phyloP scores from a whole-genome alignment of 768 basidiomycete genomes.

The Naganishia vishniacii region DNA sequence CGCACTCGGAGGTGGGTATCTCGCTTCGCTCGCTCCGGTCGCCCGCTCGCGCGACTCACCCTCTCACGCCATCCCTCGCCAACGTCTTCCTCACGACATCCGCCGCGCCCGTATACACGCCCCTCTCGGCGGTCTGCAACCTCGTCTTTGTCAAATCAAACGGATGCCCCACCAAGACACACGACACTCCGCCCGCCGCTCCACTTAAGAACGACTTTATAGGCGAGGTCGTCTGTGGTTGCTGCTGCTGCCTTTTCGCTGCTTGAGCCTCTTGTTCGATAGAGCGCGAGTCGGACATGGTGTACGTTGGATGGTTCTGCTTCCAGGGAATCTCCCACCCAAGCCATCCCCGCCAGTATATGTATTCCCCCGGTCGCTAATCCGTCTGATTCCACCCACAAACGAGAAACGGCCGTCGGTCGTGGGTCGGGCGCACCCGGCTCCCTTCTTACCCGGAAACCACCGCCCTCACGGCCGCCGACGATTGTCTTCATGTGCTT shows the following conservation, averaged over 20 bases:
- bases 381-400: too few relatives aligned
- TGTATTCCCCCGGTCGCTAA: too few relatives aligned
- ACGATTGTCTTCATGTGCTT: too few relatives aligned
- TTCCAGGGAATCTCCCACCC: too few relatives aligned
- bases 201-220: constrained; percentile 87
- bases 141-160: constrained; percentile 78
- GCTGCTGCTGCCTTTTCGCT: not conserved
- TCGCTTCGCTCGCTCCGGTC: constrained; percentile 6
- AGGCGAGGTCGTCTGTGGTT: constrained; percentile 42
- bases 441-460: too few relatives aligned
- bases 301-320: not conserved
- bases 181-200: constrained; percentile 81
- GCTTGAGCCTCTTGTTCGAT: not conserved
- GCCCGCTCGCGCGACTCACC: constrained; percentile 55
- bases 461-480: too few relatives aligned
- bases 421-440: not conserved
- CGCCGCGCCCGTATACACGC: constrained; percentile 81
- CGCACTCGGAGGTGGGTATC: not conserved
- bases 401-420: not conserved
- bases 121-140: constrained; percentile 82
- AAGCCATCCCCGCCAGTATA: too few relatives aligned
- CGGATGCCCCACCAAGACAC: constrained; percentile 91
- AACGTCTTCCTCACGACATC: constrained; percentile 89
- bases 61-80: constrained; percentile 80
- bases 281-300: constrained; percentile 26